Evolutionary conservation across 129 eudicot genomes (phyloP), one percentile per base, ranked within the genome.

Genomic region (Chrysanthemum makinoi): DNA sequence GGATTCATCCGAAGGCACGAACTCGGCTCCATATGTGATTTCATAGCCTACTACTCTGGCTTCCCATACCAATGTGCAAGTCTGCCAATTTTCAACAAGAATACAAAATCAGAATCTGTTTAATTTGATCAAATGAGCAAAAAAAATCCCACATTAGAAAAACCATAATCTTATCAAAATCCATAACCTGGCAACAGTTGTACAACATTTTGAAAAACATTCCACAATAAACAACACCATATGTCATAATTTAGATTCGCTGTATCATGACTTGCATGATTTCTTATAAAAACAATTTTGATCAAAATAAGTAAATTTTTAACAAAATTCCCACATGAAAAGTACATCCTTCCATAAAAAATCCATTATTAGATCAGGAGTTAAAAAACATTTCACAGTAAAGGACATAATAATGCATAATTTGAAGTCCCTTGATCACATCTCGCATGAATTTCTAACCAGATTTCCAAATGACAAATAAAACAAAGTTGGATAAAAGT

Each of bases 11-110:
- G 72, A 75, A 1, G 98, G 96, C 67, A 86, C 89, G 16, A 89
- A 93, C 69, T 93, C 91, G 6, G 98, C 95, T 57, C 88, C 95
- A 44, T 89, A 93, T 19, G 83, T 52, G 7, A 93, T 82, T 28
- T 85, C 95, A 84, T 95, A 76, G 24, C 91, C 96, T 0, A 80
- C 77, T 11, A 85, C 96, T 83, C 92, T 80, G 19, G 82, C 86
- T 61, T 93, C 95, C 98, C 98, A 93, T 19, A 75, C 86, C 71
- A 87, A 62, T 11, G 78, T 72, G 73, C 90, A 81, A 48, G 82
- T 74, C 98, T 89, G 84, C 75, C 79, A 62, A 39, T 39, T 43
- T 56, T 47, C 39, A 72, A 56, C 56, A 69, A 33, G 18, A 49
- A 58, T 68, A 56, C 60, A n/a, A 75, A 24, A 55, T 67, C 15